Percentiles rank a stretch among this genome's conserved stretches.
These are phyloP conservation scores for Mycena vulgaris DNA, from an alignment of 768 basidiomycete genomes.

Conservation along the genomic window DNA sequence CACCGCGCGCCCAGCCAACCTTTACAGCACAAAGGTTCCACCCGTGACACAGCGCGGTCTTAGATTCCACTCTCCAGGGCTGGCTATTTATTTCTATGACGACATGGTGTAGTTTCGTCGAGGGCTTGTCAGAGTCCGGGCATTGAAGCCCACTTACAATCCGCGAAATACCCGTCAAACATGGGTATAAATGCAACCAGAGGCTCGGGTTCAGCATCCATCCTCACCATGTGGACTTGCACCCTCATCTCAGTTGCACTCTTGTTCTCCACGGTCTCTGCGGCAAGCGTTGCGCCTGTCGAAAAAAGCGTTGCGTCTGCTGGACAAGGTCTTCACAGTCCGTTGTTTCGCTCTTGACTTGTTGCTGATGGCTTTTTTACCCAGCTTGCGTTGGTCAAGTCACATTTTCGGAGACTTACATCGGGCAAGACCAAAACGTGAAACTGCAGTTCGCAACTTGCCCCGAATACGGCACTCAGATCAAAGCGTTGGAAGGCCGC, in stretches of 20 bases:
- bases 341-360: background rate
- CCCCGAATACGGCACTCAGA: constrained; percentile 35
- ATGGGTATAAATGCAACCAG: constrained; percentile 13
- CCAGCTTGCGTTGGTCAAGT: constrained; percentile 43
- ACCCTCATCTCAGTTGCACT: constrained; percentile 19
- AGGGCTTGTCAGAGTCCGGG: too few species aligned
- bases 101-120: too few species aligned
- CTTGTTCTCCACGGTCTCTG: constrained; percentile 10
- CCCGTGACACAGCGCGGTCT: too few species aligned
- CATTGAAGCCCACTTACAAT: background rate
- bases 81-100: too few species aligned
- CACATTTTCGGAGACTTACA: constrained; percentile 49
- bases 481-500: constrained; percentile 34
- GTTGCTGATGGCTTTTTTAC: background rate
- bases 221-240: constrained; percentile 21
- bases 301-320: too few species aligned
- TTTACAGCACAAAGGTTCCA: too few species aligned
- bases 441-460: constrained; percentile 55
- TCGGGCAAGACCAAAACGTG: constrained; percentile 61
- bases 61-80: too few species aligned
- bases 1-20: too few species aligned
- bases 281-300: background rate
- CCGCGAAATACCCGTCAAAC: too few species aligned
- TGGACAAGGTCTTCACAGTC: background rate
- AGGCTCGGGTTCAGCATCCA: background rate